A percentile compares a stretch with the other conserved stretches of the same genome.
phyloP scores from a whole-genome alignment of 2,329 filamentous ascomycete species.

The Rutstroemia sp. region DNA sequence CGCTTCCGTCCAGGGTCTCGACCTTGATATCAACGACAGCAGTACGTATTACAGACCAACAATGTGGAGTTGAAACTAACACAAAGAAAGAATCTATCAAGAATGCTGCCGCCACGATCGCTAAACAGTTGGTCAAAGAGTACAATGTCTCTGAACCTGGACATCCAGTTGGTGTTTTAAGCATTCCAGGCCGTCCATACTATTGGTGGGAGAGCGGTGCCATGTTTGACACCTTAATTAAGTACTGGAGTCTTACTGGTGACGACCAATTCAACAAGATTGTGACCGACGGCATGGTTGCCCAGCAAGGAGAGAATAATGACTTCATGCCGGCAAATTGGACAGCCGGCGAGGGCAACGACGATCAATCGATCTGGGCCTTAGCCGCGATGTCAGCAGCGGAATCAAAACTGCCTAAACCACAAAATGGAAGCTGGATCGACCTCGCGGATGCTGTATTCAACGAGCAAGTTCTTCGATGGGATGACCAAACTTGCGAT shows the following conservation, averaged over 20 bases:
- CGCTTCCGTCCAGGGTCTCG: conserved; percentile 8
- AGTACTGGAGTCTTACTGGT: conserved; percentile 57
- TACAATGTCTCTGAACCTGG: conserved; percentile 19
- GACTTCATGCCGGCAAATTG: conserved; percentile 56
- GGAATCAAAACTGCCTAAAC: conserved; percentile 53
- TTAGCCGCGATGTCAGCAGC: conserved; percentile 61
- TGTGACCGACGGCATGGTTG: conserved; percentile 47
- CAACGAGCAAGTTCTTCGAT: conserved; percentile 56
- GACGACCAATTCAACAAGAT: conserved; percentile 55
- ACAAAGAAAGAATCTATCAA: conserved; percentile 19
- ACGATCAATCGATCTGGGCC: conserved; percentile 66
- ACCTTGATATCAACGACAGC: conserved; percentile 11
- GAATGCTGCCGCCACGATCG: conserved; percentile 15
- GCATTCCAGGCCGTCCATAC: conserved; percentile 9
- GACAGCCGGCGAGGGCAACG: conserved; percentile 55
- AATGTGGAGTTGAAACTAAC: background rate
- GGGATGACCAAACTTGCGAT: conserved; percentile 55
- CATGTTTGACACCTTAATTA: conserved; percentile 60
- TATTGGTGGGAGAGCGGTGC: conserved; percentile 65
- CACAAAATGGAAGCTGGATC: conserved; percentile 40
- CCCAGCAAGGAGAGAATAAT: conserved; percentile 49
- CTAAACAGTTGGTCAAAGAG: conserved; percentile 12
- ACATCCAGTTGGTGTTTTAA: conserved; percentile 13
- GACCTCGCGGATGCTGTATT: conserved; percentile 59
- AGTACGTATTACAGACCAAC: conserved; percentile 2